Evolutionary conservation across 495 filamentous ascomycete species (phyloP).

Genomic region (Penicillium malachiteum): DNA sequence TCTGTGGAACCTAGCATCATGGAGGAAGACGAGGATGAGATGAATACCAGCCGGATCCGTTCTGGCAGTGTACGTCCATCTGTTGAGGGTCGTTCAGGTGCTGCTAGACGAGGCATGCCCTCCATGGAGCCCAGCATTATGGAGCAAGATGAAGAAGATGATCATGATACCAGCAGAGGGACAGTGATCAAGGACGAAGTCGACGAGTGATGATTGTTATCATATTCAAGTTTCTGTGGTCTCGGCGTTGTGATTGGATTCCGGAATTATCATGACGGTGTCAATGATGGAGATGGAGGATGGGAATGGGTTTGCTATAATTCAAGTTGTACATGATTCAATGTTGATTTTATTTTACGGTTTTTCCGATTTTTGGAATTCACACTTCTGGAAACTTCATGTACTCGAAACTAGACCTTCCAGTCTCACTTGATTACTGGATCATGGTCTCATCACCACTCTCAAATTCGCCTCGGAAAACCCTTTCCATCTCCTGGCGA

Average conservation of each 20-base stretch:
- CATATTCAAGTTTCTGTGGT: not conserved
- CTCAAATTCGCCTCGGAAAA: too few relatives aligned
- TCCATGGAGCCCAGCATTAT: constrained; percentile 36
- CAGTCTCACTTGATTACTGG: too few relatives aligned
- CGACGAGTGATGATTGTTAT: constrained; percentile 32
- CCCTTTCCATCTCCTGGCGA: too few relatives aligned
- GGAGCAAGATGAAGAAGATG: constrained; percentile 53
- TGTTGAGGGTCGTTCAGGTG: constrained; percentile 14
- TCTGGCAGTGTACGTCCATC: constrained; percentile 22
- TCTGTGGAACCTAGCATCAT: constrained; percentile 48
- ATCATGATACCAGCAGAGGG: constrained; percentile 52
- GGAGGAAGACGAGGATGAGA: constrained; percentile 48
- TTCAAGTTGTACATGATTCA: too few relatives aligned
- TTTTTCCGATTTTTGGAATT: too few relatives aligned
- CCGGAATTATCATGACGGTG: not conserved
- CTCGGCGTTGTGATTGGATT: constrained; percentile 8
- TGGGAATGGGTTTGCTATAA: too few relatives aligned
- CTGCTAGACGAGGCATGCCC: constrained; percentile 14
- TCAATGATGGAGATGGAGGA: not conserved
- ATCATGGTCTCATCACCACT: too few relatives aligned
- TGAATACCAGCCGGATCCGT: constrained; percentile 22
- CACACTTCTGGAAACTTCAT: too few relatives aligned
- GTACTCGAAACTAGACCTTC: too few relatives aligned
- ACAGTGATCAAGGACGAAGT: constrained; percentile 51
- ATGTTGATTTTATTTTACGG: too few relatives aligned